These are phyloP conservation scores for Aspergillus cejpii DNA, from an alignment of 2,329 filamentous ascomycete genomes.

Conservation along the genomic window DNA sequence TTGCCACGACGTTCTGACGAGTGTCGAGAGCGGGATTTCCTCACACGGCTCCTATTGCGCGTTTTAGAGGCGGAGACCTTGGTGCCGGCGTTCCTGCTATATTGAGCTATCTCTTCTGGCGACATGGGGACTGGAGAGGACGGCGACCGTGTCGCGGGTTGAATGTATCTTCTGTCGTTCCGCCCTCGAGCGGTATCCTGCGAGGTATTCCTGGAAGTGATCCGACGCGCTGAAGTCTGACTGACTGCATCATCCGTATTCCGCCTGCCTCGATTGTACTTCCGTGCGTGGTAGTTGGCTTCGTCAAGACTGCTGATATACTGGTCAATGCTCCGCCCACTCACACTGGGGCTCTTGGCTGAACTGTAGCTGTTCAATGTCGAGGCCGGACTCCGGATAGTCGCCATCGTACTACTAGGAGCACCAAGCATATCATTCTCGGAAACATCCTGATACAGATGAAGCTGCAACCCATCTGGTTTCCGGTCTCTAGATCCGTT, in stretches of 20 bases:
- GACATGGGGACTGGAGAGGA: constrained; percentile 94
- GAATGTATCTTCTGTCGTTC: constrained; percentile 59
- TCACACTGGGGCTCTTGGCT: constrained; percentile 52
- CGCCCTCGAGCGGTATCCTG: constrained; percentile 59
- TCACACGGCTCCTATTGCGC: constrained; percentile 49
- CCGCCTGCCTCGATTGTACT: constrained; percentile 49
- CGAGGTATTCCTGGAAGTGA: constrained; percentile 53
- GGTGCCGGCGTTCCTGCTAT: constrained; percentile 42
- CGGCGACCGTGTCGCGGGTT: constrained; percentile 74
- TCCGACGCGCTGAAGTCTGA: constrained; percentile 45
- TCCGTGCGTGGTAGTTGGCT: constrained; percentile 57
- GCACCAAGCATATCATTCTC: constrained; percentile 47
- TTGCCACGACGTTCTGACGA: constrained; percentile 27
- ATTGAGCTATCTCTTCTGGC: constrained; percentile 63
- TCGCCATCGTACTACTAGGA: constrained; percentile 47
- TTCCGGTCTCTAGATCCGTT: constrained; percentile 67
- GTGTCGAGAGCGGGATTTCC: constrained; percentile 33
- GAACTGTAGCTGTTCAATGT: constrained; percentile 45
- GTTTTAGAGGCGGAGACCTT: constrained; percentile 42
- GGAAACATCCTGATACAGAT: constrained; percentile 49
- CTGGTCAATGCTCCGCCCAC: constrained; percentile 65
- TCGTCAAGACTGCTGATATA: constrained; percentile 83
- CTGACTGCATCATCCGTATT: constrained; percentile 40
- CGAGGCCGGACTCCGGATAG: constrained; percentile 31
- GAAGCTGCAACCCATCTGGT: constrained; percentile 65